Evolutionary conservation across 2,329 filamentous ascomycete genomes (phyloP), one percentile per base, ranked within the genome.

Genomic region (Podosphaera xanthii): DNA sequence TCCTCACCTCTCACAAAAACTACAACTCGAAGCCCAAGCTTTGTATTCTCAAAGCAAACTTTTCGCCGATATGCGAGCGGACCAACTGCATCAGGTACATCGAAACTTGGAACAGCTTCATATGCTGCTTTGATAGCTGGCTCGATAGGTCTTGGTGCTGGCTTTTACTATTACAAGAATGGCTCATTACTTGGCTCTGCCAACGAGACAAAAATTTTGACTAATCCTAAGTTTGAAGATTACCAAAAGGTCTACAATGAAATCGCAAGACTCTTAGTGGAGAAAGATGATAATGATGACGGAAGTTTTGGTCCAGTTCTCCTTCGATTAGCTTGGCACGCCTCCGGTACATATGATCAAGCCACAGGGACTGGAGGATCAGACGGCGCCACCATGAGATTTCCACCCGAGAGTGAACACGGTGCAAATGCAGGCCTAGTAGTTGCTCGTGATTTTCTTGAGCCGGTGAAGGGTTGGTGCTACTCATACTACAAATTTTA

Each of bases 341-440:
- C 84, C 64, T 89, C 84, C 66, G 91, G 91, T 66, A 98, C 91
- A 67, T 97, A 84, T 69, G 91, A 97, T 71, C 86, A 84, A 75
- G 80, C 80, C 69, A 95, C 90, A 34, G 79, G 80, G 64, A 97
- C 91, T 53, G 92, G 91, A 67, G 91, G 91, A 65, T 91, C 86
- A 77, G 95, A 97, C 72, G 91, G 92, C 64, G 91, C 91, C 60
- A 96, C 90, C 64, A 97, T 97, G 92, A 83, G 92, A 69, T 97
- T 96, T 71, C 77, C 83, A 33, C 90, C 91, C 54, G 92, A 97
- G 75, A 77, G 81, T 61, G 83, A 84, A 71, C 91, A 98, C 73
- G 89, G 89, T 65, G 92, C 91, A 72, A 98, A 98, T 69, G 88
- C 91, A 61, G 92, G 91, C 66, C 77, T 97, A 68, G 82, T 85